Evolutionary conservation across 768 basidiomycete species (phyloP).

Genomic region (Psilocybe azurescens): DNA sequence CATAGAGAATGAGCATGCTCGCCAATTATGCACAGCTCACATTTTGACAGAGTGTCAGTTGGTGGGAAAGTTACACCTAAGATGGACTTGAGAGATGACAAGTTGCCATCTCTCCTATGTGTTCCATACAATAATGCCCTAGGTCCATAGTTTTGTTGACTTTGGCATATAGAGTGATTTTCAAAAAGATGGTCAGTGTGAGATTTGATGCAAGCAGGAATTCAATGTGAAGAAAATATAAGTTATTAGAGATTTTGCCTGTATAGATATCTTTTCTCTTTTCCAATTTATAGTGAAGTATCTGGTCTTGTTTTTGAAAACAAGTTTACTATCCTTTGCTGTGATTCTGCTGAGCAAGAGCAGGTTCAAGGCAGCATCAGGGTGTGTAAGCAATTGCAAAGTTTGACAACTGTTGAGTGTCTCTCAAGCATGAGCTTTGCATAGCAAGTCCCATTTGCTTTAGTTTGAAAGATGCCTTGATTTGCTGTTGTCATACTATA

Average conservation of each 20-base stretch:
- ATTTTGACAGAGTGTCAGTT: constrained; percentile 12
- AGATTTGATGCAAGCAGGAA: neutral
- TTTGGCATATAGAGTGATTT: neutral
- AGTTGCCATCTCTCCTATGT: constrained; percentile 26
- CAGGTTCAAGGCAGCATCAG: constrained; percentile 28
- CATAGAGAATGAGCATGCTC: constrained; percentile 25
- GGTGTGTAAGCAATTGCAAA: constrained; percentile 31
- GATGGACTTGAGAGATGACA: neutral
- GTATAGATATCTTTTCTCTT: neutral
- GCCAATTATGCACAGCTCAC: constrained; percentile 30
- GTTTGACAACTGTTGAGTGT: constrained; percentile 4
- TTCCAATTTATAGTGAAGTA: neutral
- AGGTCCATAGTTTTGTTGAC: constrained; percentile 4
- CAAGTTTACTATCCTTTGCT: constrained; percentile 10
- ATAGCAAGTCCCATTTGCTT: neutral
- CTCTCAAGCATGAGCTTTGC: neutral
- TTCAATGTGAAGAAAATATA: neutral
- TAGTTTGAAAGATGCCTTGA: neutral
- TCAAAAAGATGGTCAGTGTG: neutral
- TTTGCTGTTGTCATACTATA: neutral
- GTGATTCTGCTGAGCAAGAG: constrained; percentile 25
- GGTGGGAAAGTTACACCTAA: constrained; percentile 15
- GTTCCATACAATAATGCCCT: constrained; percentile 33
- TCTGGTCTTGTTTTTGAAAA: neutral
- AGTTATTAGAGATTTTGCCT: neutral